Percentiles rank a stretch among this genome's conserved stretches.
Conservation (phyloP, 805 yeast species). For the Phaffomyces antillensis region DNA sequence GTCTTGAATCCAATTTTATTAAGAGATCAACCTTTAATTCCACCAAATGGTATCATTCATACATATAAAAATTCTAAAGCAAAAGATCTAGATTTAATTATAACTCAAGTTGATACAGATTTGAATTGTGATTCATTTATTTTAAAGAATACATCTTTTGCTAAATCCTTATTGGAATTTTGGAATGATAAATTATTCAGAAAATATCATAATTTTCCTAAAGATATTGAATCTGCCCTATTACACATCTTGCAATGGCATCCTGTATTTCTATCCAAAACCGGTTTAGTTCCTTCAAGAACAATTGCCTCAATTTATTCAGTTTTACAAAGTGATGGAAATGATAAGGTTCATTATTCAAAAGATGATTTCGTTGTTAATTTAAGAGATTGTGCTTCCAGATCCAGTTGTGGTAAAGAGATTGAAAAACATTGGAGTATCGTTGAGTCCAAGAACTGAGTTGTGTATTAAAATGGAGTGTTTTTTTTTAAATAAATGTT, state of each 20-base stretch:
- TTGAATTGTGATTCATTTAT: conserved; percentile 67
- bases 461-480: background rate
- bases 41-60: conserved; percentile 58
- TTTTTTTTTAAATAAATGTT: background rate
- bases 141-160: conserved; percentile 56
- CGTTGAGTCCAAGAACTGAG: background rate
- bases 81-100: conserved; percentile 46
- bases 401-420: conserved; percentile 45
- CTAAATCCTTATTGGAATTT: conserved; percentile 66
- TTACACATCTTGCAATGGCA: conserved; percentile 96
- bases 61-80: conserved; percentile 60
- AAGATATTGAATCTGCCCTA: conserved; percentile 58
- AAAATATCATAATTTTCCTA: conserved; percentile 51
- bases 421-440: conserved; percentile 30
- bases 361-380: conserved; percentile 64
- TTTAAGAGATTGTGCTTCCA: conserved; percentile 49
- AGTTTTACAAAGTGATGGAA: conserved; percentile 29
- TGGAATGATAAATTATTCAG: conserved; percentile 72
- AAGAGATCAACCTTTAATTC: conserved; percentile 66
- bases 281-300: conserved; percentile 65
- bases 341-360: conserved; percentile 44
- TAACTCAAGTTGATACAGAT: conserved; percentile 63
- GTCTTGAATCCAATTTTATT: conserved; percentile 56
- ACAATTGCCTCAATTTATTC: conserved; percentile 43
- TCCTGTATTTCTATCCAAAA: conserved; percentile 64